Conservation (phyloP, 192 early-diverging fungal genomes). For the Physocladia obscura region DNA sequence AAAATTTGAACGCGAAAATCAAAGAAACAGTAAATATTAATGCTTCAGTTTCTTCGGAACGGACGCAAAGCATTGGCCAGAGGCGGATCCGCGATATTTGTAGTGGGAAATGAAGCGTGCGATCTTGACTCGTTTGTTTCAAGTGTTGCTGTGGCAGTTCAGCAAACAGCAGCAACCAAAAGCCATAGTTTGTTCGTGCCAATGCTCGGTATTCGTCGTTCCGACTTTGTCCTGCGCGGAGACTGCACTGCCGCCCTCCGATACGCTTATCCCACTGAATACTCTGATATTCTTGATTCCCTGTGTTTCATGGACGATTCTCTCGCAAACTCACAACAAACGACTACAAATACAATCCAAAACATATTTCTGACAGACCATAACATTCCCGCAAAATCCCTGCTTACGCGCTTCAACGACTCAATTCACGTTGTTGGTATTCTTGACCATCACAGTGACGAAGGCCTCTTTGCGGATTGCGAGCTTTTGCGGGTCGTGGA, state of each 20-base stretch:
- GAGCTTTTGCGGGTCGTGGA: conserved; percentile 50
- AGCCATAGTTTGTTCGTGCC: conserved; percentile 46
- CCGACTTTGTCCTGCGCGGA: conserved; percentile 64
- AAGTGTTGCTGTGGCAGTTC: conserved; percentile 55
- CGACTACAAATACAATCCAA: background rate
- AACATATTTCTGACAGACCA: conserved; percentile 66
- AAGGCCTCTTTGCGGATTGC: conserved; percentile 46
- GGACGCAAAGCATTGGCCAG: background rate
- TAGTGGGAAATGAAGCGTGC: background rate
- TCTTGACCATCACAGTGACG: conserved; percentile 74
- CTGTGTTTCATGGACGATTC: too few relatives aligned
- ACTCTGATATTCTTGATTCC: background rate
- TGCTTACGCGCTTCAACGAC: background rate
- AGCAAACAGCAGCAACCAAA: conserved; percentile 19
- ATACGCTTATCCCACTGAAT: background rate
- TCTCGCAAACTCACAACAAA: conserved; percentile 18
- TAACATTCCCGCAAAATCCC: conserved; percentile 53
- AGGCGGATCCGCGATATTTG: background rate
- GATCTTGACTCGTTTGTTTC: conserved; percentile 74
- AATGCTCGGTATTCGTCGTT: conserved; percentile 55
- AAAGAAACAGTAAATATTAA: too few relatives aligned
- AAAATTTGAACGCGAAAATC: too few relatives aligned
- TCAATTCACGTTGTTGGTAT: conserved; percentile 50
- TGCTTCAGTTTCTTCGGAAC: background rate
- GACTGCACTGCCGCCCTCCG: conserved; percentile 58